Conservation (phyloP, 1,139 yeast species). For the Ashbya aceris region DNA sequence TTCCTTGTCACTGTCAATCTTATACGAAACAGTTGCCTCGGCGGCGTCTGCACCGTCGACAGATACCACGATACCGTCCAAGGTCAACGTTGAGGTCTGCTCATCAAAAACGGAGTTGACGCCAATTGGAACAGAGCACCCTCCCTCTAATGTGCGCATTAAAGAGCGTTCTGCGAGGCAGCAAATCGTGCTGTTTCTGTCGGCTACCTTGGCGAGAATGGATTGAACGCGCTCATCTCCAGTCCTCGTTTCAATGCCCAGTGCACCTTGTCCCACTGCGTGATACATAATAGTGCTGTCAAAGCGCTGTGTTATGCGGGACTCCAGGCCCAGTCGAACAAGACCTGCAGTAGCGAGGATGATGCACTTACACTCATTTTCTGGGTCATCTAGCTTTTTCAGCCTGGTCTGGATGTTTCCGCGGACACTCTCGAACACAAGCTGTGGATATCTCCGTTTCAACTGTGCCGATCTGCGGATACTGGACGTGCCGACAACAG, state of each 20-base stretch:
- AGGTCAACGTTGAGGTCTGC: slow-evolving; percentile 34
- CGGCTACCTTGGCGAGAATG: slow-evolving; percentile 56
- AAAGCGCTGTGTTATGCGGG: slow-evolving; percentile 61
- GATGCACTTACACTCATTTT: slow-evolving; percentile 62
- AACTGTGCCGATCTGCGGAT: slow-evolving; percentile 82
- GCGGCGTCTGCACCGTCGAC: slow-evolving; percentile 33
- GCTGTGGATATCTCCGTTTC: slow-evolving; percentile 47
- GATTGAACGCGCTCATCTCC: slow-evolving; percentile 51
- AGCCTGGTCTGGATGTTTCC: slow-evolving; percentile 84
- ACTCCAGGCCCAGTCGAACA: slow-evolving; percentile 56
- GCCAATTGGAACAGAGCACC: slow-evolving; percentile 96
- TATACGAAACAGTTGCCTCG: slow-evolving; percentile 32
- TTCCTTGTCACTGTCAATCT: slow-evolving; percentile 29
- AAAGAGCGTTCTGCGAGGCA: slow-evolving; percentile 88
- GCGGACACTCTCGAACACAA: slow-evolving; percentile 68
- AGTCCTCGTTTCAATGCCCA: slow-evolving; percentile 80
- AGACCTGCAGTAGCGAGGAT: slow-evolving; percentile 91
- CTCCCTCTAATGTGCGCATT: slow-evolving; percentile 88
- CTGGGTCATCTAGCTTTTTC: slow-evolving; percentile 52
- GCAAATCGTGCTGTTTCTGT: slow-evolving; percentile 57
- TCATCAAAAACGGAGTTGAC: slow-evolving; percentile 55
- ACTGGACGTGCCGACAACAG: slow-evolving; percentile 90
- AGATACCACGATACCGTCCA: slow-evolving; percentile 67
- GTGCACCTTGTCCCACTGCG: slow-evolving; percentile 97
- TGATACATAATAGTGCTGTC: slow-evolving; percentile 84